These are phyloP conservation scores for Phaeophleospora eucalypticola DNA, from an alignment of 2,329 filamentous ascomycete species.

Conservation along the genomic window DNA sequence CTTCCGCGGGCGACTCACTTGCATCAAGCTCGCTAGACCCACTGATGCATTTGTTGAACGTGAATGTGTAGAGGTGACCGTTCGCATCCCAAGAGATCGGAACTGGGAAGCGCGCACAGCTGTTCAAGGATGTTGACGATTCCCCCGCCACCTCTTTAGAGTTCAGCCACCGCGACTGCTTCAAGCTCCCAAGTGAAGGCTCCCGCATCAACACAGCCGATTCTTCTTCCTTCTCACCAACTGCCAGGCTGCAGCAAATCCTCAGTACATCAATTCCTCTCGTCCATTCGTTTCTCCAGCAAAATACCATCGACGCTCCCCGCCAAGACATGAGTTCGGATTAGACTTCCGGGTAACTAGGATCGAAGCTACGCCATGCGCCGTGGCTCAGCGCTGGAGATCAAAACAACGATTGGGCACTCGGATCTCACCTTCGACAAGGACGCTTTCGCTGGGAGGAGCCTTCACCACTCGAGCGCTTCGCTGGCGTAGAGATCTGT, in stretches of 20 bases:
- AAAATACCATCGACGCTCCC: background rate
- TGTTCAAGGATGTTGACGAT: background rate
- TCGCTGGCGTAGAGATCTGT: background rate
- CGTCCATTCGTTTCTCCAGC: background rate
- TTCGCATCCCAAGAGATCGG: background rate
- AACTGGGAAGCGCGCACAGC: background rate
- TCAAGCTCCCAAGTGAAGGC: background rate
- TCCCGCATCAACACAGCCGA: background rate
- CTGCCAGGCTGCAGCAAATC: background rate
- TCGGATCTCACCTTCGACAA: background rate
- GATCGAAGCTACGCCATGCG: constrained; percentile 1
- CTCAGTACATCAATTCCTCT: background rate
- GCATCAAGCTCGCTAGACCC: too few relatives aligned
- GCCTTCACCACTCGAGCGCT: background rate
- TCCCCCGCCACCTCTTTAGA: background rate
- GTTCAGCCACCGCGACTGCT: background rate
- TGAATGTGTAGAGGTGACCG: background rate
- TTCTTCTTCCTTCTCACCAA: background rate
- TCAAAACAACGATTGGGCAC: background rate
- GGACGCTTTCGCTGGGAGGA: background rate
- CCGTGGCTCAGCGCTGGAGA: background rate
- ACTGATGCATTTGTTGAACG: background rate
- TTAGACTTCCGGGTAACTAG: constrained; percentile 4
- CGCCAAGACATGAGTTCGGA: background rate
- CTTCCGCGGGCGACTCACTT: too few relatives aligned